Percentiles rank a stretch among this genome's conserved stretches.
phyloP scores from a whole-genome alignment of 768 basidiomycete species.

The Galerina sulciceps region DNA sequence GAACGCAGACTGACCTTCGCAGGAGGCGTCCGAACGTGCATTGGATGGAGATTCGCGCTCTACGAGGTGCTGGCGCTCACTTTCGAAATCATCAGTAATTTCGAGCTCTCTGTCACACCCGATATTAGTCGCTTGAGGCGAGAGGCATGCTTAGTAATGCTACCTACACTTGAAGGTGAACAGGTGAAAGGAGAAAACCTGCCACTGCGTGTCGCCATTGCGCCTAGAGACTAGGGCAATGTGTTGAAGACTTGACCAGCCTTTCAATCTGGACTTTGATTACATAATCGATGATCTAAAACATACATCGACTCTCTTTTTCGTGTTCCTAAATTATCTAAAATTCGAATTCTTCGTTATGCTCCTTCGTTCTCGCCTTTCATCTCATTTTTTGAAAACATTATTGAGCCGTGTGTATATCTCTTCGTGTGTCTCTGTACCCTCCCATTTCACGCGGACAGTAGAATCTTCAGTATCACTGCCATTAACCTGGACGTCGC shows the following conservation, averaged over 20 bases:
- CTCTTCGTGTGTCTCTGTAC: too few species aligned
- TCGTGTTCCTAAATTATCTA: background rate
- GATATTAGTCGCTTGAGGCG: conserved; percentile 44
- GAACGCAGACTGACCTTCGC: conserved; percentile 49
- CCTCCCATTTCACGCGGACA: background rate
- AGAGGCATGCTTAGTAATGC: conserved; percentile 51
- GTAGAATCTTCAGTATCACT: background rate
- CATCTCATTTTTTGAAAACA: conserved; percentile 10
- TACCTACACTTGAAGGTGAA: conserved; percentile 51
- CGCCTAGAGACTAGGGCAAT: conserved; percentile 33
- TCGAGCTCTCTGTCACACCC: conserved; percentile 52
- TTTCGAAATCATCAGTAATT: conserved; percentile 61
- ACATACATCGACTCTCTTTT: too few species aligned
- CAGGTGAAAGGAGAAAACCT: conserved; percentile 47
- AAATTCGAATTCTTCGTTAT: background rate
- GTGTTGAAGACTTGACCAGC: too few species aligned
- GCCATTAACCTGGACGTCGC: background rate
- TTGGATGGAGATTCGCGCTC: conserved; percentile 56
- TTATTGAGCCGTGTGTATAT: conserved; percentile 3
- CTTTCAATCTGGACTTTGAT: too few species aligned
- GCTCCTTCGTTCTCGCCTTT: conserved; percentile 14
- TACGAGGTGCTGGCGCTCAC: conserved; percentile 63
- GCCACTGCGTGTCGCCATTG: conserved; percentile 42
- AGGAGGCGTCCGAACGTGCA: conserved; percentile 49
- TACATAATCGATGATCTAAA: too few species aligned